These are phyloP conservation scores for Phytopythium aichiense DNA, from an alignment of 352 stramenopile genomes.

Conservation along the genomic window DNA sequence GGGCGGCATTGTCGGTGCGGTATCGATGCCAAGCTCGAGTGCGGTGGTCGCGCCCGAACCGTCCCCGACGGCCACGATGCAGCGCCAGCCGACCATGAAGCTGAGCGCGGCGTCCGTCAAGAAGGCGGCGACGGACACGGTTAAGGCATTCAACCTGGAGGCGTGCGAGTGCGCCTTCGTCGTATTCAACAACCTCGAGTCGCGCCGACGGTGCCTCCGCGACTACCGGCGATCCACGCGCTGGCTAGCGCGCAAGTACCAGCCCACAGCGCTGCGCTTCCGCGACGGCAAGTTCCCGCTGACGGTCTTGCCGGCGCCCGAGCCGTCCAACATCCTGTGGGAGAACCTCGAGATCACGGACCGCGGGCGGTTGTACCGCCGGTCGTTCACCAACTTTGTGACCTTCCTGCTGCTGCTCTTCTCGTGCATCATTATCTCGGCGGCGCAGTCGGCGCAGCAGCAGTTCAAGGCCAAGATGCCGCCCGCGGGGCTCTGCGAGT, in stretches of 20 bases:
- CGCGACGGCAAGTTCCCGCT: slow-evolving; percentile 42
- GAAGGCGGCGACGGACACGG: slow-evolving; percentile 20
- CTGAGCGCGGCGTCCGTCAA: slow-evolving; percentile 16
- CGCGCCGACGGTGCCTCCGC: slow-evolving; percentile 54
- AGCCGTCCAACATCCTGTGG: slow-evolving; percentile 87
- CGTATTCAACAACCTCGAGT: slow-evolving; percentile 87
- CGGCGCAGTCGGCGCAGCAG: slow-evolving; percentile 63
- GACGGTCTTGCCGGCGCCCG: slow-evolving; percentile 46
- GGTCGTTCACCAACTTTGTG: slow-evolving; percentile 63
- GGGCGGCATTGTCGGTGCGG: background rate
- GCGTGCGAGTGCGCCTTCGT: slow-evolving; percentile 81
- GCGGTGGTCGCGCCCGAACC: background rate
- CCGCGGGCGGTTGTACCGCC: slow-evolving; percentile 51
- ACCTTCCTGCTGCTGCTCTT: slow-evolving; percentile 74
- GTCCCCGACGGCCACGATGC: background rate
- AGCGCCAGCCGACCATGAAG: background rate
- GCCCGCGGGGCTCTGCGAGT: slow-evolving; percentile 51
- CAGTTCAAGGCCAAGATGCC: slow-evolving; percentile 70
- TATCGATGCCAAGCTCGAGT: background rate
- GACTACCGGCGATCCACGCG: slow-evolving; percentile 66
- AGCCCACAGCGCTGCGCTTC: slow-evolving; percentile 60
- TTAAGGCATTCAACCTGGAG: slow-evolving; percentile 46
- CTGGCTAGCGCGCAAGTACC: slow-evolving; percentile 39
- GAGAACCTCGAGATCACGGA: slow-evolving; percentile 78
- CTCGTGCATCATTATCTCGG: slow-evolving; percentile 71